A percentile compares a stretch with the other conserved stretches of the same genome.
These are phyloP conservation scores for Thalassia testudinum DNA, from an alignment of 116 monocot species.

Conservation along the genomic window DNA sequence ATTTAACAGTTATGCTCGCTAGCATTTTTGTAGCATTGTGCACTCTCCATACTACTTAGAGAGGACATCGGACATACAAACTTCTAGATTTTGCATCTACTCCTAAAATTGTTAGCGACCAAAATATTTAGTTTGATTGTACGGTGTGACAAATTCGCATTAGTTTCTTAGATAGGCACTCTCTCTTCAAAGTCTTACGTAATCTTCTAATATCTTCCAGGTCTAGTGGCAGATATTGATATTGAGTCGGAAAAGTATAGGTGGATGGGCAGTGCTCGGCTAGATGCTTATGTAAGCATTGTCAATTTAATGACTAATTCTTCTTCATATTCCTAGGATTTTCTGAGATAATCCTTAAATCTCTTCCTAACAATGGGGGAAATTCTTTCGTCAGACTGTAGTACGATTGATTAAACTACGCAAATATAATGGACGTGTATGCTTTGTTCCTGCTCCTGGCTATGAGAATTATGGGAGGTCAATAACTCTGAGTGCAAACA, in stretches of 20 bases:
- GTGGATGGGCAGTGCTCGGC: slow-evolving; percentile 77
- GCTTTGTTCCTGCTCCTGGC: slow-evolving; percentile 82
- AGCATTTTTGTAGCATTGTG: too few species aligned
- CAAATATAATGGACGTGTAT: slow-evolving; percentile 50
- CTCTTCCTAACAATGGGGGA: background rate
- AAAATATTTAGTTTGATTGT: background rate
- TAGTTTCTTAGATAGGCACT: background rate
- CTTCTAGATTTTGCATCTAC: too few species aligned
- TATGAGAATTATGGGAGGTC: slow-evolving; percentile 60
- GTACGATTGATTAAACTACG: slow-evolving; percentile 60
- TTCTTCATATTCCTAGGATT: background rate
- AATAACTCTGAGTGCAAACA: slow-evolving; percentile 6
- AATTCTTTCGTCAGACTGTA: slow-evolving; percentile 13
- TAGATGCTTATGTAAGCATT: slow-evolving; percentile 53
- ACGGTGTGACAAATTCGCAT: background rate
- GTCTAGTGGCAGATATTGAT: slow-evolving; percentile 64
- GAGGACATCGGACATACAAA: too few species aligned
- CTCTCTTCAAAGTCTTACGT: background rate
- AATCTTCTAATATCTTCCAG: too few species aligned
- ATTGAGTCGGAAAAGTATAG: slow-evolving; percentile 90
- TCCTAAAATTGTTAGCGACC: background rate
- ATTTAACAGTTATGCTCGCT: too few species aligned
- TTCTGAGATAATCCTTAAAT: background rate
- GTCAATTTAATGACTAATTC: slow-evolving; percentile 3
- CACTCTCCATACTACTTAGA: too few species aligned